phyloP scores from a whole-genome alignment of 164 flowering plant species.

The Warburgia ugandensis region DNA sequence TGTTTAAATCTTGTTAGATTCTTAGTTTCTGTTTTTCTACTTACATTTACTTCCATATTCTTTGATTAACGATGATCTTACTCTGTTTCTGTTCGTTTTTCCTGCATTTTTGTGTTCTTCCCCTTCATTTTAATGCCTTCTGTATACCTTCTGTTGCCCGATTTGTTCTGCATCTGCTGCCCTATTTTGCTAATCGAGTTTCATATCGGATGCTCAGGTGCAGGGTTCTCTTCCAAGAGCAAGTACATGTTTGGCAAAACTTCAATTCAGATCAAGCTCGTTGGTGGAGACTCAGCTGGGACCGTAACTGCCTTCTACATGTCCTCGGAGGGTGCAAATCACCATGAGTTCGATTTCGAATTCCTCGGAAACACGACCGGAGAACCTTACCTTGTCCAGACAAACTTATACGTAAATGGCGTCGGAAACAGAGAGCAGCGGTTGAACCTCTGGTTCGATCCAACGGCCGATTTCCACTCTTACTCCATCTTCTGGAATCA shows the following conservation, averaged over 20 bases:
- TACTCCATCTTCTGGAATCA: conserved; percentile 37
- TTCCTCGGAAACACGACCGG: conserved; percentile 36
- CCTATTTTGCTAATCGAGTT: not conserved
- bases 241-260: conserved; percentile 36
- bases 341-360: conserved; percentile 40
- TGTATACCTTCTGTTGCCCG: too few species aligned
- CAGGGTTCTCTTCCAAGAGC: conserved; percentile 34
- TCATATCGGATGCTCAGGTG: conserved; percentile 12
- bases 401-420: conserved; percentile 38
- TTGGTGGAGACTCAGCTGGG: conserved; percentile 42
- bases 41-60: too few species aligned
- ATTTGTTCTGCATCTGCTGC: not conserved
- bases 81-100: not conserved
- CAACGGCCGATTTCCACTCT: conserved; percentile 30
- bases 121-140: too few species aligned
- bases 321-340: conserved; percentile 34
- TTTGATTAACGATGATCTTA: too few species aligned
- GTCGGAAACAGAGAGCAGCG: conserved; percentile 37
- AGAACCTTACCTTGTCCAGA: conserved; percentile 41
- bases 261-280: conserved; percentile 30
- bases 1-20: too few species aligned
- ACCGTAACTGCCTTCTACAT: conserved; percentile 39
- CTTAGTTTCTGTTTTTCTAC: too few species aligned
- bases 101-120: too few species aligned
- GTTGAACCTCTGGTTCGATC: conserved; percentile 40